Conservation (phyloP, 2,329 filamentous ascomycete genomes). For the Fusarium tuaranense region DNA sequence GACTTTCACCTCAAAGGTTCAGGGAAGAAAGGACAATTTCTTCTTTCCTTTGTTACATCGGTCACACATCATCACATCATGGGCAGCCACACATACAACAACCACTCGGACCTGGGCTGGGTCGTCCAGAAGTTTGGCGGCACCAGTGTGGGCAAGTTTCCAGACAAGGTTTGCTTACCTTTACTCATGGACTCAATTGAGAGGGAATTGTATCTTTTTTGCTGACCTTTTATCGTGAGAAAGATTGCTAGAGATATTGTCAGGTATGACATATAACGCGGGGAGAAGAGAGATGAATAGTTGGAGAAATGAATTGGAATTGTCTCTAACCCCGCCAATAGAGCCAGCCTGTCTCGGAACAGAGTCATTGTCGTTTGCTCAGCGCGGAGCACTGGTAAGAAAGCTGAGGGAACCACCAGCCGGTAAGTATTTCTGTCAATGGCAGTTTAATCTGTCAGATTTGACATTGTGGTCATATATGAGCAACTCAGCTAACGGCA, state of each 20-base stretch:
- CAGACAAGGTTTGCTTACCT: constrained; percentile 67
- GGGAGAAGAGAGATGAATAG: background rate
- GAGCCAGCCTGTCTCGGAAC: constrained; percentile 69
- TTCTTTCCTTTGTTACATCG: background rate
- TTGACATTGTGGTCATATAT: background rate
- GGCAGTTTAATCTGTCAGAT: background rate
- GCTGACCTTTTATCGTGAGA: constrained; percentile 9
- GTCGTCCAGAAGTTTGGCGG: constrained; percentile 96
- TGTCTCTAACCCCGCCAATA: constrained; percentile 40
- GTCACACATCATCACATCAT: constrained; percentile 43
- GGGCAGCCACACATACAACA: constrained; percentile 50
- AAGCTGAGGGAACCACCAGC: constrained; percentile 94
- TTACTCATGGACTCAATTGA: constrained; percentile 4
- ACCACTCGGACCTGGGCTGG: constrained; percentile 69
- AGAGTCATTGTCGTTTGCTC: constrained; percentile 95
- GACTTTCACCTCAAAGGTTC: background rate
- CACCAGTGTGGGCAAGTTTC: constrained; percentile 95
- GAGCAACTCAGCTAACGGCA: background rate
- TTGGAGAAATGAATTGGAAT: constrained; percentile 17
- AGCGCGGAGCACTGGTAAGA: constrained; percentile 92
- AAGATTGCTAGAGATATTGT: constrained; percentile 59
- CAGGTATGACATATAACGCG: constrained; percentile 48
- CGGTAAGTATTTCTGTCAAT: constrained; percentile 69
- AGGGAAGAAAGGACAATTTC: background rate
- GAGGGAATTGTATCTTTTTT: constrained; percentile 16